These are phyloP conservation scores for Cystofilobasidium capitatum DNA, from an alignment of 768 basidiomycete genomes.

Conservation along the genomic window DNA sequence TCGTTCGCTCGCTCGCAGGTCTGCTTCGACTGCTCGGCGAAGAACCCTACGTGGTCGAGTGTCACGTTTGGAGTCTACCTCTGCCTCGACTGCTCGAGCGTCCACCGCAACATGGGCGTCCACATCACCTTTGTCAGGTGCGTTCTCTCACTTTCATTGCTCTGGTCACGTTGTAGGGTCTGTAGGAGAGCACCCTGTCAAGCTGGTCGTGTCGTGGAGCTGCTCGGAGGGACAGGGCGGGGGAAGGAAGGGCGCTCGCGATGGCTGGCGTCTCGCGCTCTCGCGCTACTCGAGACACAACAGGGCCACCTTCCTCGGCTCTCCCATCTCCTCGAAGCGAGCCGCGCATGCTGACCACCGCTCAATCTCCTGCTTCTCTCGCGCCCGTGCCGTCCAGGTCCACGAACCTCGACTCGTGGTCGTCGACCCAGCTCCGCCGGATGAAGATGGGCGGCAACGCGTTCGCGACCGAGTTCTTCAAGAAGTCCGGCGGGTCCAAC, in stretches of 20 bases:
- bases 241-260: background rate
- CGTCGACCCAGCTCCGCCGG: slow-evolving; percentile 73
- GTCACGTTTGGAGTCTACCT: slow-evolving; percentile 96
- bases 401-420: slow-evolving; percentile 93
- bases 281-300: background rate
- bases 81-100: slow-evolving; percentile 89
- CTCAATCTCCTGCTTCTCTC: background rate
- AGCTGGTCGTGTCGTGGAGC: background rate
- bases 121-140: slow-evolving; percentile 95
- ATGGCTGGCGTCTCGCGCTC: background rate
- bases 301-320: no score
- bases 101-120: slow-evolving; percentile 94
- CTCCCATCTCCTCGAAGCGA: no score
- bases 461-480: slow-evolving; percentile 77
- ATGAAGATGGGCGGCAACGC: slow-evolving; percentile 96
- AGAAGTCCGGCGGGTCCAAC: slow-evolving; percentile 66
- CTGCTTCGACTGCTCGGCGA: slow-evolving; percentile 91
- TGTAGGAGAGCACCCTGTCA: background rate
- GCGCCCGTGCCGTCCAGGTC: slow-evolving; percentile 51
- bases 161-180: background rate
- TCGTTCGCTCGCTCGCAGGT: slow-evolving; percentile 43
- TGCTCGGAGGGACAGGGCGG: background rate
- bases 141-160: slow-evolving; percentile 33
- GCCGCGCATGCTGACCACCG: no score
- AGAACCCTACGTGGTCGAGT: slow-evolving; percentile 95